Conservation (phyloP, 306 rosid genomes). For the Glycine soja region DNA sequence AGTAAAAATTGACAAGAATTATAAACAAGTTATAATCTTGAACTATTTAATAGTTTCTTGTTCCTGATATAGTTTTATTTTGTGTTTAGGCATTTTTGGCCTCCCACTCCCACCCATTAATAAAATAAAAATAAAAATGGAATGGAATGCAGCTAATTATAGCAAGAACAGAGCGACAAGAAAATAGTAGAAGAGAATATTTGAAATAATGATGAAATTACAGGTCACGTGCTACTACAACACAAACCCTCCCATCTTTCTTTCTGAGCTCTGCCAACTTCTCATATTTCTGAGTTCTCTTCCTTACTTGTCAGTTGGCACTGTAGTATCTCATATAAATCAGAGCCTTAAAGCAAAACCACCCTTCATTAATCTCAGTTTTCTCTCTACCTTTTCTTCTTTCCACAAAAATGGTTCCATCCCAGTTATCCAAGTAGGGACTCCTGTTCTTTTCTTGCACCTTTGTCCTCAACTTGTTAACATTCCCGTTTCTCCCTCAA, state of each 20-base stretch:
- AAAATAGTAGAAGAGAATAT: neutral
- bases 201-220: conserved; percentile 5
- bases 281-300: neutral
- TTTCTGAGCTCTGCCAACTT: conserved; percentile 17
- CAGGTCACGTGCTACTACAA: conserved; percentile 46
- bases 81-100: too few species aligned
- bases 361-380: neutral
- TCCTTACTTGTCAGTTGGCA: conserved; percentile 1
- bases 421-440: conserved; percentile 38
- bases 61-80: too few species aligned
- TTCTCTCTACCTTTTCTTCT: neutral
- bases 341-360: conserved; percentile 39
- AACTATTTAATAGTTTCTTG: too few species aligned
- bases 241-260: conserved; percentile 30
- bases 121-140: neutral
- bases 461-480: conserved; percentile 34
- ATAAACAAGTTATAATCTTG: too few species aligned
- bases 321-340: conserved; percentile 22
- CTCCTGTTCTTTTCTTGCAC: conserved; percentile 31
- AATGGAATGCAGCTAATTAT: neutral
- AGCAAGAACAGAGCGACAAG: neutral
- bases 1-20: too few species aligned
- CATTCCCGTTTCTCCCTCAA: conserved; percentile 55
- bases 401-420: conserved; percentile 46
- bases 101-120: too few species aligned